phyloP scores from a whole-genome alignment of 163 green algal genomes.

The Volvox carteri region DNA sequence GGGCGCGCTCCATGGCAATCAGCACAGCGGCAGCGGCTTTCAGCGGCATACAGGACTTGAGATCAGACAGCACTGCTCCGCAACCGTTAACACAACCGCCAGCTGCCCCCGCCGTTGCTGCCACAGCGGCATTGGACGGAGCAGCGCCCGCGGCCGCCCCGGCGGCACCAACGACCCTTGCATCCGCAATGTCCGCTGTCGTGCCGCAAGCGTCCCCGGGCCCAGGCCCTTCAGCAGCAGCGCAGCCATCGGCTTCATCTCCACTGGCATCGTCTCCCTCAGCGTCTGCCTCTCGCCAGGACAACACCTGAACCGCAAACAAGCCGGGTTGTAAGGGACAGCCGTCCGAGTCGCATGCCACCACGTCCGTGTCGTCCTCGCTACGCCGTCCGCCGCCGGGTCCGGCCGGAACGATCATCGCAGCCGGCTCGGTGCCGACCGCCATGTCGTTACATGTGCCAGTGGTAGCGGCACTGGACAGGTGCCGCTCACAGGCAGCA shows the following conservation, averaged over 20 bases:
- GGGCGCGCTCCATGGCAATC: background rate
- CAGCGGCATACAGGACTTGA: background rate
- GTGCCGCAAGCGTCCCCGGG: background rate
- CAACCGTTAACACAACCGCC: background rate
- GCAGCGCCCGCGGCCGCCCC: background rate
- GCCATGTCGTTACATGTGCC: background rate
- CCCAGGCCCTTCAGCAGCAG: background rate
- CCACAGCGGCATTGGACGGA: background rate
- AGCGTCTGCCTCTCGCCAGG: background rate
- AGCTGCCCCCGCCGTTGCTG: background rate
- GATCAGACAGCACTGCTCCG: background rate
- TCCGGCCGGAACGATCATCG: background rate
- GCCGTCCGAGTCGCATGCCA: background rate
- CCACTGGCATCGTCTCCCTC: background rate
- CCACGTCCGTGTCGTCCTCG: background rate
- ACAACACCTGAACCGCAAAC: background rate
- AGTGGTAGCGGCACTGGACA: too few relatives aligned
- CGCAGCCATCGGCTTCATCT: background rate
- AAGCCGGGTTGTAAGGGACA: background rate
- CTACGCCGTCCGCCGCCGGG: background rate
- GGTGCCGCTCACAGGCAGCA: too few relatives aligned
- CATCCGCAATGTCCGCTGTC: background rate
- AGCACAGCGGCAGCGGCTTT: background rate
- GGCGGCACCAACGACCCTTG: background rate
- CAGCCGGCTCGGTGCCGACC: background rate